Percentiles rank a stretch among this genome's conserved stretches.
Conservation (phyloP, 2,329 filamentous ascomycete genomes). For the Beauveria brongniartii region DNA sequence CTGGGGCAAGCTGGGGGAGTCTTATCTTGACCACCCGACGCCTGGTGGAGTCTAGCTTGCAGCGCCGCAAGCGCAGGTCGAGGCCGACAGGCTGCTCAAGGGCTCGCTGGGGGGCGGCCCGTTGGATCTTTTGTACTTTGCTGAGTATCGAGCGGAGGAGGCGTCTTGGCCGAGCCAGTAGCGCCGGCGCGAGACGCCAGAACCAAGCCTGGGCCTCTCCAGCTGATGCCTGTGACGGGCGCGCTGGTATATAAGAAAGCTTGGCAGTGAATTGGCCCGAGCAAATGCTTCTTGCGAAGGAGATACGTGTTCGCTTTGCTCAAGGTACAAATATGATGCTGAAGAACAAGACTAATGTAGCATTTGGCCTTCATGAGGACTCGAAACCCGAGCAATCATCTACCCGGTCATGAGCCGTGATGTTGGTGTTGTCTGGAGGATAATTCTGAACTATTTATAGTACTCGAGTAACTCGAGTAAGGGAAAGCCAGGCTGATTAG, state of each 20-base stretch:
- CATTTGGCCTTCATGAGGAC: too few relatives aligned
- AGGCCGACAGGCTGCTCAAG: background rate
- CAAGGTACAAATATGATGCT: too few relatives aligned
- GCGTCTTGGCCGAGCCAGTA: slow-evolving; percentile 1
- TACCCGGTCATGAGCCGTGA: too few relatives aligned
- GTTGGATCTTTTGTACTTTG: slow-evolving; percentile 2
- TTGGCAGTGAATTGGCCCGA: background rate
- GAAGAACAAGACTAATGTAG: too few relatives aligned
- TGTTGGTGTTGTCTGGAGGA: too few relatives aligned
- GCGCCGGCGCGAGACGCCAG: background rate
- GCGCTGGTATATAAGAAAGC: too few relatives aligned
- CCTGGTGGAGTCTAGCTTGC: background rate
- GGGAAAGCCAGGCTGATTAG: too few relatives aligned
- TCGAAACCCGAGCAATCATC: too few relatives aligned
- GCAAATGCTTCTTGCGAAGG: background rate
- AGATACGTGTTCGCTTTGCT: too few relatives aligned
- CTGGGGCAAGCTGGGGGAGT: background rate
- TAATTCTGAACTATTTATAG: too few relatives aligned
- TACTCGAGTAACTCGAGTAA: too few relatives aligned
- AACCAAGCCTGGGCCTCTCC: background rate
- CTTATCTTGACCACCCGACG: background rate
- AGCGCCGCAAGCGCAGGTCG: background rate
- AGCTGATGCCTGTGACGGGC: background rate
- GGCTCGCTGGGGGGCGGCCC: background rate
- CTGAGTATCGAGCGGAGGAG: background rate